A percentile compares a stretch with the other conserved stretches of the same genome.
These are phyloP conservation scores for Wallemia ichthyophaga DNA, from an alignment of 1,284 basidiomycete species.

Conservation along the genomic window DNA sequence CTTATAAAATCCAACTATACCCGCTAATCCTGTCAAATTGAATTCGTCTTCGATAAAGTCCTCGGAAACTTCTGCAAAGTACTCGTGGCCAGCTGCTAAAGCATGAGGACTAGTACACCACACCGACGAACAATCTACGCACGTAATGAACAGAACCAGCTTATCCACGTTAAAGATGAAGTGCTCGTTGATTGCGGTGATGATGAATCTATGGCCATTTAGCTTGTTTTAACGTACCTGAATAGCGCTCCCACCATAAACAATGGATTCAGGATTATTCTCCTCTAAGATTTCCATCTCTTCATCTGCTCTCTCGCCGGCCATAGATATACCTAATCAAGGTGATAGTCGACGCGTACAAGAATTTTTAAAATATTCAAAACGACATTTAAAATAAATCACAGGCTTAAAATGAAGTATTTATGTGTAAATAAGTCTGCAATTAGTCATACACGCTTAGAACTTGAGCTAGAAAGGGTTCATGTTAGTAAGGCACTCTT, in stretches of 20 bases:
- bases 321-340: not conserved
- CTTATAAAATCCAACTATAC: slow-evolving; percentile 83
- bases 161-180: slow-evolving; percentile 56
- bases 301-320: not conserved
- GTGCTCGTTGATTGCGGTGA: slow-evolving; percentile 5
- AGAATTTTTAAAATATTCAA: too few species aligned
- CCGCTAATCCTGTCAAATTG: slow-evolving; percentile 83
- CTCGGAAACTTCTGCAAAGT: slow-evolving; percentile 88
- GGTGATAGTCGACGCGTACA: too few species aligned
- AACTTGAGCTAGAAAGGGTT: not conserved
- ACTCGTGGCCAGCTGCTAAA: slow-evolving; percentile 54
- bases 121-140: not conserved
- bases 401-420: not conserved
- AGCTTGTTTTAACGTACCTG: too few species aligned
- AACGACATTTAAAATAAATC: not conserved
- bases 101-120: not conserved
- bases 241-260: not conserved
- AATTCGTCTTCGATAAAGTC: slow-evolving; percentile 99
- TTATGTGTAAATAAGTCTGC: not conserved
- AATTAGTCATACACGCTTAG: not conserved
- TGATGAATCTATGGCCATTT: slow-evolving; percentile 2
- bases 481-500: not conserved
- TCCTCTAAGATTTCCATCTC: not conserved
- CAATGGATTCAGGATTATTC: not conserved
- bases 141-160: slow-evolving; percentile 86